Evolutionary conservation across 306 rosid genomes (phyloP).

Genomic region (Trifolium fragiferum): DNA sequence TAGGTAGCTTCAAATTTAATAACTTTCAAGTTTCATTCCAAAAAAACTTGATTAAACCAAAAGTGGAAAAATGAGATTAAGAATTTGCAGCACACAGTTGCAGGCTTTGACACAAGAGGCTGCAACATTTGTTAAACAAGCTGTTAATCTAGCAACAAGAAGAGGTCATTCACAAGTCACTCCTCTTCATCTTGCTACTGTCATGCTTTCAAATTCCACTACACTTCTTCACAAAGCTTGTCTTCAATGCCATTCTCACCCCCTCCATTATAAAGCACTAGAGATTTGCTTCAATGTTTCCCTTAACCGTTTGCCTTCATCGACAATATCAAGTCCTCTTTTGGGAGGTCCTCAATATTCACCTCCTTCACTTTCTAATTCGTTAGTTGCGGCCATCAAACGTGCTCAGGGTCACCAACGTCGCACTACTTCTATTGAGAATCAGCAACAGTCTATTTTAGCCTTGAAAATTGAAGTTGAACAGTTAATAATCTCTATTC

Average conservation of each 20-base stretch:
- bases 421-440: conserved; percentile 71
- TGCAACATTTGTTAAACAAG: conserved; percentile 67
- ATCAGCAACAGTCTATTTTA: conserved; percentile 65
- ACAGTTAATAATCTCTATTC: conserved; percentile 77
- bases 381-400: conserved; percentile 84
- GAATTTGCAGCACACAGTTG: conserved; percentile 72
- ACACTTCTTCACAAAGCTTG: conserved; percentile 77
- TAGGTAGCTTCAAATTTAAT: conserved; percentile 1
- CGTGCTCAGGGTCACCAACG: conserved; percentile 91
- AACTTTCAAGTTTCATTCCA: conserved; percentile 24
- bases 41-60: conserved; percentile 35
- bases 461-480: conserved; percentile 81
- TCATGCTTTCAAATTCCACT: conserved; percentile 75
- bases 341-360: conserved; percentile 68
- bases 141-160: conserved; percentile 67
- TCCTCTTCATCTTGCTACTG: conserved; percentile 93
- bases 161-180: conserved; percentile 91
- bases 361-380: conserved; percentile 76
- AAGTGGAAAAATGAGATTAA: conserved; percentile 62
- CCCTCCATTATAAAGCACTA: conserved; percentile 87
- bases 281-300: conserved; percentile 95
- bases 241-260: conserved; percentile 84
- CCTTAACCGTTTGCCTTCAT: conserved; percentile 83
- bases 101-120: conserved; percentile 78
- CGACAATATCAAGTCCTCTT: conserved; percentile 62